A percentile compares a stretch with the other conserved stretches of the same genome.
Conservation (phyloP, 1,139 yeast genomes). For the Candida gigantensis region DNA sequence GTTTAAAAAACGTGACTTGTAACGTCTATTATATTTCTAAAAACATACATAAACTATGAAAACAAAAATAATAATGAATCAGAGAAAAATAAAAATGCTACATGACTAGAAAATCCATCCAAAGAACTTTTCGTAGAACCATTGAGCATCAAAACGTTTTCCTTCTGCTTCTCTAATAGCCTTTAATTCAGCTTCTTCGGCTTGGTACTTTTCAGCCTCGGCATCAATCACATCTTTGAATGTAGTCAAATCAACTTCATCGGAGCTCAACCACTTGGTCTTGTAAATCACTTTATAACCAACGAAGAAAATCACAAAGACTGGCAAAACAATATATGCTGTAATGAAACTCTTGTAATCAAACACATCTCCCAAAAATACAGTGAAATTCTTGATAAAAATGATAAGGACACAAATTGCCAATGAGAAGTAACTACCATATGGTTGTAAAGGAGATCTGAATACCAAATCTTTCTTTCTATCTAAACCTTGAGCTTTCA, state of each 20-base stretch:
- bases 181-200: slow-evolving; percentile 31
- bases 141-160: slow-evolving; percentile 39
- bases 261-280: slow-evolving; percentile 52
- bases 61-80: not conserved
- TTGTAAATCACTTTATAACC: slow-evolving; percentile 61
- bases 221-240: slow-evolving; percentile 67
- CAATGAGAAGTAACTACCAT: slow-evolving; percentile 60
- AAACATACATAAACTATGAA: too few relatives aligned
- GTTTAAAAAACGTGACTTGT: too few relatives aligned
- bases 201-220: slow-evolving; percentile 59
- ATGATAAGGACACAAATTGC: slow-evolving; percentile 54
- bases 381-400: slow-evolving; percentile 74
- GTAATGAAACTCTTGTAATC: slow-evolving; percentile 59
- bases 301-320: slow-evolving; percentile 52
- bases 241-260: slow-evolving; percentile 65
- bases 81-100: not conserved
- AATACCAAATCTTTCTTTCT: slow-evolving; percentile 48
- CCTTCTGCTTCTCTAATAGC: slow-evolving; percentile 45
- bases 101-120: slow-evolving; percentile 31
- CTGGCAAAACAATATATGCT: slow-evolving; percentile 77
- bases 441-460: slow-evolving; percentile 68
- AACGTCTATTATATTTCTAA: too few relatives aligned
- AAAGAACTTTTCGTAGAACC: slow-evolving; percentile 58
- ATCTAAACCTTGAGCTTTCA: slow-evolving; percentile 59
- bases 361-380: slow-evolving; percentile 58